Evolutionary conservation across 2,329 filamentous ascomycete genomes (phyloP).

Genomic region (Aspergillus calidoustus): DNA sequence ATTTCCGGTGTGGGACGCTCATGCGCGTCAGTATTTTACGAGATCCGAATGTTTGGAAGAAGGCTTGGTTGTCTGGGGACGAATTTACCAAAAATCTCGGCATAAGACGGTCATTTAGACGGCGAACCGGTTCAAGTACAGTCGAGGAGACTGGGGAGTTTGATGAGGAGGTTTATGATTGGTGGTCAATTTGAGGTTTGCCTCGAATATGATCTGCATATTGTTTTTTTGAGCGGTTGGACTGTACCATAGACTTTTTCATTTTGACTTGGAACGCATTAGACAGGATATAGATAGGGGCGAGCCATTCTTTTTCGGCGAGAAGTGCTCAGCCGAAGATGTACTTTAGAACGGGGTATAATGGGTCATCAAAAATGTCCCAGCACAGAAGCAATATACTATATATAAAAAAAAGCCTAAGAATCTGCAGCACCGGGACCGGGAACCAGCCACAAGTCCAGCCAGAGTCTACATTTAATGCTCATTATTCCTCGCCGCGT

Average conservation of each 20-base stretch:
- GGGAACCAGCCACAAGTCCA: background rate
- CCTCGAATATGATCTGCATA: background rate
- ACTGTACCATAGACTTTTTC: background rate
- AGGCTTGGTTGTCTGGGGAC: conserved; percentile 32
- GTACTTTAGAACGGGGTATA: background rate
- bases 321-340: background rate
- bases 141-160: conserved; percentile 3
- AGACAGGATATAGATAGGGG: background rate
- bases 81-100: conserved; percentile 18
- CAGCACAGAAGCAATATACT: background rate
- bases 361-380: background rate
- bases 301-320: background rate
- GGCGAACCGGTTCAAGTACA: background rate
- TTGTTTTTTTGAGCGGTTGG: background rate
- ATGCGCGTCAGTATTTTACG: conserved; percentile 26
- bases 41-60: conserved; percentile 33
- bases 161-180: conserved; percentile 24
- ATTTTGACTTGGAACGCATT: background rate
- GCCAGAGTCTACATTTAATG: background rate
- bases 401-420: background rate
- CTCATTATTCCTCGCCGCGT: conserved; percentile 19
- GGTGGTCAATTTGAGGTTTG: conserved; percentile 22
- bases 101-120: conserved; percentile 1
- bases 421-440: background rate
- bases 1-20: conserved; percentile 39